These are phyloP conservation scores for Tulasnella sp. DNA, from an alignment of 768 basidiomycete genomes.

Conservation along the genomic window DNA sequence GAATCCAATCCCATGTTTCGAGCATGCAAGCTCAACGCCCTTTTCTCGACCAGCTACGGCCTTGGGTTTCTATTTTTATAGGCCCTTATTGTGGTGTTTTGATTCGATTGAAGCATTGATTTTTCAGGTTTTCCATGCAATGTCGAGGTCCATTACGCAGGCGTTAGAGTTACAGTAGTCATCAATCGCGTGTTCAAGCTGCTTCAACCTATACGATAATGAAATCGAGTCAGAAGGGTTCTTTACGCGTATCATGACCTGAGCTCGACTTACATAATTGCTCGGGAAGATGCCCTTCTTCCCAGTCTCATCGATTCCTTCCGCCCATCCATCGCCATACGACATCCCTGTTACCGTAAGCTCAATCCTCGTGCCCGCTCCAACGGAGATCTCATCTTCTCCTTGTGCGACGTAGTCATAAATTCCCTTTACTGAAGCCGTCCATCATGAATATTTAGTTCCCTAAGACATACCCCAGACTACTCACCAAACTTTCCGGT, in stretches of 20 bases:
- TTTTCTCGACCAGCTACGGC: too few relatives aligned
- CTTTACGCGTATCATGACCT: too few relatives aligned
- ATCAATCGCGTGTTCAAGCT: neutral
- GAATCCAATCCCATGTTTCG: too few relatives aligned
- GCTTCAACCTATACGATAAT: neutral
- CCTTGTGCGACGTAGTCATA: conserved; percentile 71
- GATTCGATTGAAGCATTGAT: too few relatives aligned
- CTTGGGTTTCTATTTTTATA: too few relatives aligned
- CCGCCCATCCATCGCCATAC: conserved; percentile 78
- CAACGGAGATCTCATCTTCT: conserved; percentile 52
- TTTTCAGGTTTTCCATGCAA: too few relatives aligned
- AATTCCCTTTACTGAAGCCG: conserved; percentile 54
- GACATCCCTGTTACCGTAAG: conserved; percentile 56
- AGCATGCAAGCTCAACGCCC: too few relatives aligned
- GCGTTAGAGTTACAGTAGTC: too few relatives aligned
- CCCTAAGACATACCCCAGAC: neutral
- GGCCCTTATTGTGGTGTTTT: too few relatives aligned
- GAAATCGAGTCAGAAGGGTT: neutral
- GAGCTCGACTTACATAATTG: conserved; percentile 56
- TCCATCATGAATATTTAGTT: neutral
- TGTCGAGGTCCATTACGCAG: too few relatives aligned
- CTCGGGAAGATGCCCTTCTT: conserved; percentile 61
- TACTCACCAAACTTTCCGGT: conserved; percentile 43
- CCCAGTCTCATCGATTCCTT: conserved; percentile 38
- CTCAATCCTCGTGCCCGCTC: conserved; percentile 50